Base-by-base conservation (phyloP, 768 basidiomycete species). In the Leccinum rimulosum region DNA sequence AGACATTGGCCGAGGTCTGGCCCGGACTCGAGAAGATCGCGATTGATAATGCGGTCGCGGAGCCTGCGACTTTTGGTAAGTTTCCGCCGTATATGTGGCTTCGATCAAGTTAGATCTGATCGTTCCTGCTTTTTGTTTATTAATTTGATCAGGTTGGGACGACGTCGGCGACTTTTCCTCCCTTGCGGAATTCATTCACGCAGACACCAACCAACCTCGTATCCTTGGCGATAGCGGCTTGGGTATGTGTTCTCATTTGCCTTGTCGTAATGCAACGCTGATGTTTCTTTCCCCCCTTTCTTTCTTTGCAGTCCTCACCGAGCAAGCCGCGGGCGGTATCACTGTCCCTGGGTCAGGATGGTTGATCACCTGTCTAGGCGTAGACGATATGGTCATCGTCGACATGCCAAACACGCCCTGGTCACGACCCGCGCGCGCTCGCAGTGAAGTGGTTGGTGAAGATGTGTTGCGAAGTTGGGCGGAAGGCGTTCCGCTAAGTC, bases 141-240 rank as follows among this genome's bases (percentile, higher is more conserved):
- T 38, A 65, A n/a, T n/a, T 54, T n/a, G 53, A 49, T 51, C 64
- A 93, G 91, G 91, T 78, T 93, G 92, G 92, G 92, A 94, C 69
- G 92, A 94, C 66, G 91, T 94, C 57, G 92, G 92, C 61, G 92
- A 93, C 72, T 94, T 93, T 75, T 91, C 91, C 53, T 93, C 91
- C 54, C 81, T 94, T 36, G 87, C 91, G 2, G 92, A 93, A 69
- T 79, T 93, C 45, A 73, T 94, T 17, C 92, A 19, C 1, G 22
- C 22, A 22, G 22, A 22, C 22, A 22, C 1, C 1, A 91, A 89
- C 68, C 91, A 93, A 65, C 90, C 92, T 31, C 89, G 91, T 66
- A 81, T 94, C 55, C 82, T 94, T 54, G 92, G 91, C 19, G 89
- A 93, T 68, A 74, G 74, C 47, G 80, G 73, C 58, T 78, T 91